Conservation (phyloP, 2,329 filamentous ascomycete species). For the Fusarium devonianum region DNA sequence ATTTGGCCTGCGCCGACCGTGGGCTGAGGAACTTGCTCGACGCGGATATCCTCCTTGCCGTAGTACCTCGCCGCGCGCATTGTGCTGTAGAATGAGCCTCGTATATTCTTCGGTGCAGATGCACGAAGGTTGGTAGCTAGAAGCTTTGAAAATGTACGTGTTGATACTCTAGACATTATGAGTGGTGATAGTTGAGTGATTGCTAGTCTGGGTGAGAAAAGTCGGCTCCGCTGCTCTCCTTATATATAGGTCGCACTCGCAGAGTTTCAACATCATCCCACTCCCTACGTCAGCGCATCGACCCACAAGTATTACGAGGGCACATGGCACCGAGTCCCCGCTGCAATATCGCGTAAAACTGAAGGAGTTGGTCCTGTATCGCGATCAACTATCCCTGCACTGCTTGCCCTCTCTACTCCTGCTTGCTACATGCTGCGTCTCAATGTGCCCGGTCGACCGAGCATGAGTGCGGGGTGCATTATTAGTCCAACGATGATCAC, state of each 20-base stretch:
- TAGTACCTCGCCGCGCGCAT: slow-evolving; percentile 65
- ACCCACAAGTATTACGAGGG: slow-evolving; percentile 13
- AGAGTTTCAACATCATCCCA: slow-evolving; percentile 18
- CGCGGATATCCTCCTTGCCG: slow-evolving; percentile 61
- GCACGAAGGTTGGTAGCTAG: slow-evolving; percentile 1
- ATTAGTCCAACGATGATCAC: slow-evolving; percentile 8
- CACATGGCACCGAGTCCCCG: slow-evolving; percentile 9
- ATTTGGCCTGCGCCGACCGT: slow-evolving; percentile 59
- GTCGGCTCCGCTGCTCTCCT: slow-evolving; percentile 2
- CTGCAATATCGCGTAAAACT: slow-evolving; percentile 2
- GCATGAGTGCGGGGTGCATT: slow-evolving; percentile 23
- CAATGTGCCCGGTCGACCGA: not conserved
- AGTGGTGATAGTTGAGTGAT: not conserved
- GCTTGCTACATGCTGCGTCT: not conserved
- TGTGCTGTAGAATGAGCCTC: slow-evolving; percentile 17
- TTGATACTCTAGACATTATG: slow-evolving; percentile 7
- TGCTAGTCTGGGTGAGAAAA: not conserved
- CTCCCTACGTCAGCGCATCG: slow-evolving; percentile 25
- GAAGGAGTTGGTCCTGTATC: not conserved
- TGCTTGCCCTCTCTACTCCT: not conserved
- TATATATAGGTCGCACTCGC: slow-evolving; percentile 19
- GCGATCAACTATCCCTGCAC: not conserved
- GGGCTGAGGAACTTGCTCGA: slow-evolving; percentile 59
- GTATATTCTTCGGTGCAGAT: not conserved
- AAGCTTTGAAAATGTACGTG: not conserved